Evolutionary conservation across 2,329 filamentous ascomycete species (phyloP), one percentile per base, ranked within the genome.

Genomic region (Graphium sp.): DNA sequence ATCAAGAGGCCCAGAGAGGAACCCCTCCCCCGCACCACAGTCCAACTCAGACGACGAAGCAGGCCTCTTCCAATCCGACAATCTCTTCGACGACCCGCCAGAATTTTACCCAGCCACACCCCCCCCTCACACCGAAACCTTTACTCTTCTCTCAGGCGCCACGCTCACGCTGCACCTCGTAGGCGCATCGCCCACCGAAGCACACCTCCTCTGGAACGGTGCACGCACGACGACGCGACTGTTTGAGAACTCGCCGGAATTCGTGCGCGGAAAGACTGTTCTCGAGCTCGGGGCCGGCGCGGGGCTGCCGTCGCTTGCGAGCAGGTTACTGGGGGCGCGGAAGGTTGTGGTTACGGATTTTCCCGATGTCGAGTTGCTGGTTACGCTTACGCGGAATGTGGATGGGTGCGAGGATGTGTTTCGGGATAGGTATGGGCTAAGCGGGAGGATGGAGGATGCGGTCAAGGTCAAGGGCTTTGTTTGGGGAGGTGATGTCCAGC

Each of bases 131-230:
- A 72, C 68, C 35, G 72, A 79, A 36, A 64, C 70, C 24, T 78
- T 91, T 56, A 68, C 62, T 14, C 66, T 87, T 46, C 56, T 68
- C 32, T 70, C 66, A 20, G 80, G 79, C 34, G 48, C 70, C 37
- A 56, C 58, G 17, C 56, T 91, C 38, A 69, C 59, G 28, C 66
- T 93, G 37, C 71, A 80, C 41, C 69, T 94, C 54, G 81, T 93
- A 24, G 85, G 85, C 34, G 74, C 81, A 50, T 87, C 80, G 57
- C 81, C 84, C 15, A 67, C 91, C 10, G 92, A 91, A 69, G 85
- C 82, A 11, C 82, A 94, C 51, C 66, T 80, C 38, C 66, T 94
- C 18, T 95, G 87, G 87, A 91, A 94, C 50, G 85, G 82, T 35
- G 76, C 77, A 34, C 76, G 80, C 36, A 71, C 81, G 22, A 66